Percentiles rank a stretch among this genome's conserved stretches.
Conservation (phyloP, 805 yeast species). For the Suhomyces prunicola region DNA sequence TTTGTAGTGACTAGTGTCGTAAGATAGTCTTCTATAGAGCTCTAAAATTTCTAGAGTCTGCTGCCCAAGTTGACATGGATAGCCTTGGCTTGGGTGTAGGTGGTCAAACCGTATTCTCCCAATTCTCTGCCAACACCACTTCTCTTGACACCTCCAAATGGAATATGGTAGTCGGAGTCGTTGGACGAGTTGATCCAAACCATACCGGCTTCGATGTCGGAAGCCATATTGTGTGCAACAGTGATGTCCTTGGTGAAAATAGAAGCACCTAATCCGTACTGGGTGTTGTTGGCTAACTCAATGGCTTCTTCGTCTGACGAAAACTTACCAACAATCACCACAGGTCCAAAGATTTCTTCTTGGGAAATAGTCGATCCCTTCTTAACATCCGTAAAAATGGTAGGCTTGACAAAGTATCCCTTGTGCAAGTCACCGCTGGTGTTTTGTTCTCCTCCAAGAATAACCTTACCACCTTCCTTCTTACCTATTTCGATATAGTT, state of each 20-base stretch:
- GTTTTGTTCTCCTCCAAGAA: slow-evolving; percentile 41
- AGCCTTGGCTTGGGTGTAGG: slow-evolving; percentile 35
- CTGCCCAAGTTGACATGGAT: slow-evolving; percentile 55
- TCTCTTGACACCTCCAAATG: slow-evolving; percentile 38
- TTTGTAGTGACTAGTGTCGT: background rate
- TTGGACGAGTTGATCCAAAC: slow-evolving; percentile 47
- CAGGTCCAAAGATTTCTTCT: slow-evolving; percentile 91
- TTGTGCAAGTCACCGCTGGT: slow-evolving; percentile 35
- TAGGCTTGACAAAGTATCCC: slow-evolving; percentile 74
- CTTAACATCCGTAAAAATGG: slow-evolving; percentile 68
- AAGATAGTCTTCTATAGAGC: background rate
- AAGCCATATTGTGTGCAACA: slow-evolving; percentile 62
- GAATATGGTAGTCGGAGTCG: slow-evolving; percentile 40
- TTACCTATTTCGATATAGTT: slow-evolving; percentile 42
- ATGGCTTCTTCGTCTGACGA: slow-evolving; percentile 65
- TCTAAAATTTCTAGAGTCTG: slow-evolving; percentile 20
- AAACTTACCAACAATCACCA: slow-evolving; percentile 66
- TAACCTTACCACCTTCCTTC: slow-evolving; percentile 42
- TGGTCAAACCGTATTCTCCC: slow-evolving; percentile 36
- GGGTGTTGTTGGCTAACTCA: slow-evolving; percentile 64
- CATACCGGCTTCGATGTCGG: slow-evolving; percentile 44
- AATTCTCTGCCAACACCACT: slow-evolving; percentile 43
- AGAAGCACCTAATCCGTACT: slow-evolving; percentile 81
- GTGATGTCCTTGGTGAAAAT: slow-evolving; percentile 68
- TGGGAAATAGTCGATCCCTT: slow-evolving; percentile 62